Evolutionary conservation across 2,329 filamentous ascomycete species (phyloP), one percentile per base, ranked within the genome.

Genomic region (Trichoderma oligosporum): DNA sequence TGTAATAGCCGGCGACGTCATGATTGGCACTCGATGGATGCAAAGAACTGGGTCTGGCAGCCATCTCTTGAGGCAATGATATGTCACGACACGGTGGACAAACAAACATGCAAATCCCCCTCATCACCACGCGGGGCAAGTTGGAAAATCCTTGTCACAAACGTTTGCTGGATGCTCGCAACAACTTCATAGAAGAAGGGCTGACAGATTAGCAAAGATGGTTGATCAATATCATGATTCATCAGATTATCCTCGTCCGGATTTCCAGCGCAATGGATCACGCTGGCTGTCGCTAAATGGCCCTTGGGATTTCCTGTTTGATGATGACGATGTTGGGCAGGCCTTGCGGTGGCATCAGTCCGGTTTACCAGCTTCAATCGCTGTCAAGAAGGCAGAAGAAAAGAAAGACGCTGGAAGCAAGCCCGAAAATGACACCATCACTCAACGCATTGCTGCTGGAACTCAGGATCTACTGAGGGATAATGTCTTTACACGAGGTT

Each of bases 261-360:
- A 88, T 70, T 87, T 87, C 68, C 67, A 79, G 54, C 82, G 84
- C 55, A 69, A 72, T 29, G 66, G 74, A 24, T 75, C 85, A 25
- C 76, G 73, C 44, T 88, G 85, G 85, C 68, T 73, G 38, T 81
- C 80, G 1, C 78, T 88, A 45, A 82, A 88, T 61, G 84, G 84
- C 1, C 71, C 76, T 5, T 88, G 85, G 85, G 74, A 78, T 57
- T 84, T 88, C 64, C 68, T 82, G 45, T 87, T 87, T 59, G 85
- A 88, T 67, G 85, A 88, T 64, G 73, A 78, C 48, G 83, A 88
- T 64, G 66, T 76, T 42, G 85, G 85, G 0, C 71, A 83, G 1
- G 58, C 65, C 4, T 67, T 77, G 24, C 65, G 69, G 39, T 88
- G 84, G 84, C 79, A 84, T 5, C 68, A 75, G 4, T 67, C 68